phyloP scores from a whole-genome alignment of 2,329 filamentous ascomycete genomes.

The Pseudocercospora musae region DNA sequence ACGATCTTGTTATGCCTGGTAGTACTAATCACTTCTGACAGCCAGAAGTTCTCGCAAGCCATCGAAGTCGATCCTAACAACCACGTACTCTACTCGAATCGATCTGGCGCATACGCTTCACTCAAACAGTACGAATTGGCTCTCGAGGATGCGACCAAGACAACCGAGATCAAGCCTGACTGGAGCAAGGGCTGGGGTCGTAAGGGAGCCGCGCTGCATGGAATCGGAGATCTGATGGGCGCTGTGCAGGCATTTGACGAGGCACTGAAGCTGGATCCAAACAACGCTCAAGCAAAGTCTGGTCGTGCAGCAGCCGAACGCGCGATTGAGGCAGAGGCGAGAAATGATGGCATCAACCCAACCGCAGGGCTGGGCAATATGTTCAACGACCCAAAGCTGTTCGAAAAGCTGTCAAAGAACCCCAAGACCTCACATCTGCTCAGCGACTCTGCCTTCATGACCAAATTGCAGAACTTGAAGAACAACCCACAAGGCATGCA shows the following conservation, averaged over 20 bases:
- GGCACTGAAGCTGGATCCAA: conserved; percentile 87
- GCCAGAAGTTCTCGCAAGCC: conserved; percentile 90
- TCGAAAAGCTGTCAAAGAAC: conserved; percentile 87
- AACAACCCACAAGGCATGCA: conserved; percentile 76
- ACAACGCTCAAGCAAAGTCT: conserved; percentile 88
- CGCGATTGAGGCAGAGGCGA: conserved; percentile 76
- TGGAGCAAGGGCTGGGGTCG: conserved; percentile 97
- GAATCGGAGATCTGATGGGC: conserved; percentile 76
- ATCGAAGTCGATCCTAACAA: conserved; percentile 85
- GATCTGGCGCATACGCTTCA: conserved; percentile 82
- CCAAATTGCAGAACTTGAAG: conserved; percentile 77
- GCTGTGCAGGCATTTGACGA: conserved; percentile 89
- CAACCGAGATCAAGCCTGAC: conserved; percentile 90
- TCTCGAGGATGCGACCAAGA: conserved; percentile 86
- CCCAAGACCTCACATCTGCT: conserved; percentile 86
- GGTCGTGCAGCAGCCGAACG: conserved; percentile 81
- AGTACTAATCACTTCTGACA: conserved; percentile 39
- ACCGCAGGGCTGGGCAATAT: conserved; percentile 78
- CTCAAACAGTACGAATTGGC: conserved; percentile 84
- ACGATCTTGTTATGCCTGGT: background rate
- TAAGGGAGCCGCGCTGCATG: conserved; percentile 88
- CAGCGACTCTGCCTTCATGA: conserved; percentile 82
- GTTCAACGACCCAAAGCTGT: conserved; percentile 88
- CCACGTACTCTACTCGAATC: conserved; percentile 97
- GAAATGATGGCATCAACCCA: conserved; percentile 63